Evolutionary conservation across 2,329 filamentous ascomycete genomes (phyloP), one percentile per base, ranked within the genome.

Genomic region (Aureobasidium subglaciale): DNA sequence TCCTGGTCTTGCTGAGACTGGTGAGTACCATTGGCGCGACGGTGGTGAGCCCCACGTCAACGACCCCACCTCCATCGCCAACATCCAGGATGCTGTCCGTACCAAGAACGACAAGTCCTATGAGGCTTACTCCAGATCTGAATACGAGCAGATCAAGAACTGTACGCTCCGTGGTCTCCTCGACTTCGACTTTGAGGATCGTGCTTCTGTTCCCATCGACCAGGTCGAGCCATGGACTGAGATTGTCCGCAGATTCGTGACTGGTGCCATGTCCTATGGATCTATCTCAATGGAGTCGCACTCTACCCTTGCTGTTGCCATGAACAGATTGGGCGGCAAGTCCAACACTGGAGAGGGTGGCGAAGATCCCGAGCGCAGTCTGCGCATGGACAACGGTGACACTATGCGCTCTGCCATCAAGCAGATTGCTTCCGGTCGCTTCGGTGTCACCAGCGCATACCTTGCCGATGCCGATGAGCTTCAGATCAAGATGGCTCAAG

Each of bases 401-500:
- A 96, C 90, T 2, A 96, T 96, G 90, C 85, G 92, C 58, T 96
- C 91, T 62, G 88, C 92, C 52, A 97, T 97, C 73, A 97, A 97
- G 77, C 92, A 97, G 76, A 88, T 97, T 65, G 92, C 92, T 41
- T 96, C 90, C 42, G 92, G 92, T 60, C 88, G 92, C 67, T 97
- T 97, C 67, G 92, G 92, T 78, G 92, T 96, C 60, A 97, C 92
- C 1, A 93, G 89, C 58, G 88, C 90, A 69, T 97, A 96, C 70
- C 83, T 97, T 15, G 90, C 91, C 48, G 92, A 97, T 71, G 89
- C 92, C 16, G 92, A 97, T 67, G 91, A 97, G 75, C 78, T 97
- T 42, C 92, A 97, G 73, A 97, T 97, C 76, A 97, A 97, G 82
- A 97, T 97, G 92, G 92, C 92, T 9, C 92, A 97, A 75, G 92